phyloP scores from a whole-genome alignment of 2,329 filamentous ascomycete species.

The Arthroderma uncinatum region DNA sequence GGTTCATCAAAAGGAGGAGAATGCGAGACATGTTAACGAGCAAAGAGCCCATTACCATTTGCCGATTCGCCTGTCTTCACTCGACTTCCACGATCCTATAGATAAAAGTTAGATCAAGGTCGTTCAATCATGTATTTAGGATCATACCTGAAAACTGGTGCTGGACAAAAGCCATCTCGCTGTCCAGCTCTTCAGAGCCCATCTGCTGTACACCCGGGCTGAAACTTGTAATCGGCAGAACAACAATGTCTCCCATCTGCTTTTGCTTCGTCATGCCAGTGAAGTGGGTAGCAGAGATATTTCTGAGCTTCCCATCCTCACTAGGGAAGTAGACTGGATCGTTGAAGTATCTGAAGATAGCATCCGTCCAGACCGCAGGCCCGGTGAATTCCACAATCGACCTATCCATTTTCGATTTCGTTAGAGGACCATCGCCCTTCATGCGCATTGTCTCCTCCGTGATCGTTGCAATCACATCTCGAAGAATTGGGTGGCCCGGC shows the following conservation, averaged over 20 bases:
- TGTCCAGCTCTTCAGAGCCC: conserved; percentile 75
- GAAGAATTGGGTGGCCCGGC: conserved; percentile 80
- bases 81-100: conserved; percentile 64
- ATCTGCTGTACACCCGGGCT: conserved; percentile 90
- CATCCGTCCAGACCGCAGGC: conserved; percentile 88
- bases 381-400: conserved; percentile 89
- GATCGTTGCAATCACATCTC: conserved; percentile 76
- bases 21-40: too few relatives aligned
- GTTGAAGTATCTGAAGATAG: conserved; percentile 87
- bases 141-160: conserved; percentile 80
- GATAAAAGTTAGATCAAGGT: not conserved
- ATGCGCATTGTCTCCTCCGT: conserved; percentile 67
- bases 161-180: conserved; percentile 95
- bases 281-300: conserved; percentile 79
- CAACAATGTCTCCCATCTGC: conserved; percentile 84
- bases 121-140: not conserved
- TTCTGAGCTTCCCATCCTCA: conserved; percentile 48
- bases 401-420: conserved; percentile 51
- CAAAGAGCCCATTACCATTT: not conserved
- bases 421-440: conserved; percentile 57
- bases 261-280: conserved; percentile 73
- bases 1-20: too few relatives aligned
- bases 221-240: conserved; percentile 93
- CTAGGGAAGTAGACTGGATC: conserved; percentile 80
- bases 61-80: conserved; percentile 59